Conservation (phyloP, 768 basidiomycete species). For the Amylocystis lapponica region DNA sequence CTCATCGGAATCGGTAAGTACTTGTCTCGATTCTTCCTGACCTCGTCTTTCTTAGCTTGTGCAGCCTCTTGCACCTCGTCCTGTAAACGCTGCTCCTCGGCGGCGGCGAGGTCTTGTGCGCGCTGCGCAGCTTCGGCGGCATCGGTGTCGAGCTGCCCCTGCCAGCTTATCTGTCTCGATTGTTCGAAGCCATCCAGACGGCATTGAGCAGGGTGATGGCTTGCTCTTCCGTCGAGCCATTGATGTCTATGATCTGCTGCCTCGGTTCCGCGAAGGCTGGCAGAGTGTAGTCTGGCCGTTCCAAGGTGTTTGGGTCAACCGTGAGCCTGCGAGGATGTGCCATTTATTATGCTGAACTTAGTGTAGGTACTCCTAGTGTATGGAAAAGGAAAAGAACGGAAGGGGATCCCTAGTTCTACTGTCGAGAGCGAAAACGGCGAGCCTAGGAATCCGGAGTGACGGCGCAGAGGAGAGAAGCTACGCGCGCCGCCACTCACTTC, state of each 20-base stretch:
- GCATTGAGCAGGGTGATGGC: background rate
- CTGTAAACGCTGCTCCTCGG: background rate
- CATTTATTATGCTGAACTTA: background rate
- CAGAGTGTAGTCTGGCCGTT: background rate
- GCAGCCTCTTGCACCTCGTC: background rate
- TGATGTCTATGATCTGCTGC: background rate
- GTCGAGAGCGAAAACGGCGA: no score
- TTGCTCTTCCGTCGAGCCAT: background rate
- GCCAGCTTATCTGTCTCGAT: background rate
- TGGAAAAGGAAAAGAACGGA: no score
- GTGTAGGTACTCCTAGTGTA: no score
- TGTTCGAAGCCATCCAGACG: background rate
- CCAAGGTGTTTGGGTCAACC: background rate
- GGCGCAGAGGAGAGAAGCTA: no score
- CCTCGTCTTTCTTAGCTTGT: background rate
- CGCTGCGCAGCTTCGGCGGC: background rate
- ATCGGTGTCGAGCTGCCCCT: background rate
- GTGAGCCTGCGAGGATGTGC: background rate
- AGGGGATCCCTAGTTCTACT: no score
- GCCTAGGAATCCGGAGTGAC: no score
- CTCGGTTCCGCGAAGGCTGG: background rate
- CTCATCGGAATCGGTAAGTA: background rate
- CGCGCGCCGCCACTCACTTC: no score
- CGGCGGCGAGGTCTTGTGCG: background rate
- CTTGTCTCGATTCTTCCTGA: background rate